These are phyloP conservation scores for Raffaelea ambrosiae DNA, from an alignment of 2,329 filamentous ascomycete genomes.

Conservation along the genomic window DNA sequence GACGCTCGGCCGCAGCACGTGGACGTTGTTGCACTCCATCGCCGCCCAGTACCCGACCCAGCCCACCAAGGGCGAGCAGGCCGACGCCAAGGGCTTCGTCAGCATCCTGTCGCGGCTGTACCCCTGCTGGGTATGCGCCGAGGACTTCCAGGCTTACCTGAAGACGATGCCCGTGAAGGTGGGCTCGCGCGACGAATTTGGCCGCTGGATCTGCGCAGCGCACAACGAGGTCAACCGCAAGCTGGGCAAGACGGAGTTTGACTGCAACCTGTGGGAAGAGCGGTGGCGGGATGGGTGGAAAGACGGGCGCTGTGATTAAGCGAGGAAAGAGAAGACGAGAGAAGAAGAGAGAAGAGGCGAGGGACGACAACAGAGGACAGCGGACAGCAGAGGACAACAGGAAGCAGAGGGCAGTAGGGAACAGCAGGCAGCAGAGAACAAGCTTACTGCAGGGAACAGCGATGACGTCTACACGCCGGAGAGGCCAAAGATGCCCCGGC, in stretches of 20 bases:
- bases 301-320: conserved; percentile 54
- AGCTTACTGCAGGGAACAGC: too few relatives aligned
- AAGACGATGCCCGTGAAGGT: conserved; percentile 56
- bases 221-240: conserved; percentile 86
- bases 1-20: conserved; percentile 73
- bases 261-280: conserved; percentile 87
- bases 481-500: too few relatives aligned
- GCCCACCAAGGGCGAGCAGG: conserved; percentile 62
- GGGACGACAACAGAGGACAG: too few relatives aligned
- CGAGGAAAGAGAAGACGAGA: too few relatives aligned
- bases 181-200: conserved; percentile 59
- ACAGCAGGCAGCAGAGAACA: too few relatives aligned
- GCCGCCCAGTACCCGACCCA: conserved; percentile 73
- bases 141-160: conserved; percentile 83
- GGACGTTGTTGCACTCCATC: conserved; percentile 90
- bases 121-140: conserved; percentile 91
- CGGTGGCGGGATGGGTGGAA: conserved; percentile 88
- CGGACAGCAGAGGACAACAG: too few relatives aligned
- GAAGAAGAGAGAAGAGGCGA: too few relatives aligned
- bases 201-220: conserved; percentile 73
- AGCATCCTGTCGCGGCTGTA: conserved; percentile 77
- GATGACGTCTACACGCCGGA: too few relatives aligned
- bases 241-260: conserved; percentile 82
- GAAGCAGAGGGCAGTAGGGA: too few relatives aligned
- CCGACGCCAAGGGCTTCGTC: conserved; percentile 71